A percentile compares a stretch with the other conserved stretches of the same genome.
These are phyloP conservation scores for Tolypocladium sp. DNA, from an alignment of 2,329 filamentous ascomycete genomes.

Conservation along the genomic window DNA sequence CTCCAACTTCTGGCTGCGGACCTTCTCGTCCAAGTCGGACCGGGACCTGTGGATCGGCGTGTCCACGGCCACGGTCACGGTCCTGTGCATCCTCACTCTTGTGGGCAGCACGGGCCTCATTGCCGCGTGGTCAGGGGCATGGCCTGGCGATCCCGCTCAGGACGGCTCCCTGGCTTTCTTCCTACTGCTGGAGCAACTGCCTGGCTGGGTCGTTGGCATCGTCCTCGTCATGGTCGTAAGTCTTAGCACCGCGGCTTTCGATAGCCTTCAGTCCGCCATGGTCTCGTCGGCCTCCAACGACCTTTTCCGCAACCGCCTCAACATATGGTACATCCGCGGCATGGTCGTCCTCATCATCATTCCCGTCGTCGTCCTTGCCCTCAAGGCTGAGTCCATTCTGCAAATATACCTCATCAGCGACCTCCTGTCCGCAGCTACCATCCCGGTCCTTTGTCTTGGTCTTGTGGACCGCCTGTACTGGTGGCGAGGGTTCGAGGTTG, in stretches of 20 bases:
- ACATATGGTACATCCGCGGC: slow-evolving; percentile 63
- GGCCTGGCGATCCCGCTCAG: slow-evolving; percentile 49
- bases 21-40: slow-evolving; percentile 72
- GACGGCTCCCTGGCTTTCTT: slow-evolving; percentile 66
- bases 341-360: slow-evolving; percentile 65
- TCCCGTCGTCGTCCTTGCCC: slow-evolving; percentile 63
- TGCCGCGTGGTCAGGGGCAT: slow-evolving; percentile 69
- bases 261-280: slow-evolving; percentile 75
- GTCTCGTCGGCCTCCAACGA: slow-evolving; percentile 80
- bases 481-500: slow-evolving; percentile 74
- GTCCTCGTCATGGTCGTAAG: slow-evolving; percentile 73
- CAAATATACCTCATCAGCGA: slow-evolving; percentile 80
- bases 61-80: slow-evolving; percentile 53
- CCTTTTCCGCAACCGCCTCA: slow-evolving; percentile 72
- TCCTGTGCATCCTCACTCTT: slow-evolving; percentile 62
- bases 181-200: slow-evolving; percentile 60
- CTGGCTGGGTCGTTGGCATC: slow-evolving; percentile 73
- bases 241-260: slow-evolving; percentile 69
- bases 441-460: slow-evolving; percentile 68
- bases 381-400: slow-evolving; percentile 64
- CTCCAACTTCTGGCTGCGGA: slow-evolving; percentile 75
- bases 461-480: slow-evolving; percentile 61
- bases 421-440: slow-evolving; percentile 65
- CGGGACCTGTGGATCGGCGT: slow-evolving; percentile 69
- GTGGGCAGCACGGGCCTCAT: slow-evolving; percentile 67